A percentile compares a stretch with the other conserved stretches of the same genome.
Evolutionary conservation across 2,329 filamentous ascomycete species (phyloP).

Genomic region (Cladosporium sp.): DNA sequence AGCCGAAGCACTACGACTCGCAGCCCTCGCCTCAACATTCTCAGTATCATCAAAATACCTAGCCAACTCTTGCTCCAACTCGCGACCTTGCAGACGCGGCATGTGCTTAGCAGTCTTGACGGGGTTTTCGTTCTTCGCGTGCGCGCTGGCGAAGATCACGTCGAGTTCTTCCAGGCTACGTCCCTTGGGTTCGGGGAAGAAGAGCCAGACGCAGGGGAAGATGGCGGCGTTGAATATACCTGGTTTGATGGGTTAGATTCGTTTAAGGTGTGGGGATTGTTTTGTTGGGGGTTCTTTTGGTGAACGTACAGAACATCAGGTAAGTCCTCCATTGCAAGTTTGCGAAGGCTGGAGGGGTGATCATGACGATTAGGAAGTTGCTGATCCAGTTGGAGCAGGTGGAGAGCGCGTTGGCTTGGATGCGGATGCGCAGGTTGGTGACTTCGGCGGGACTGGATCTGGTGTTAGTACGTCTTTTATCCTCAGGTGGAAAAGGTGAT

Average conservation of each 20-base stretch:
- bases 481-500: background rate
- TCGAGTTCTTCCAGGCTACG: slow-evolving; percentile 15
- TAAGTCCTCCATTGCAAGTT: slow-evolving; percentile 11
- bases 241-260: background rate
- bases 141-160: slow-evolving; percentile 12
- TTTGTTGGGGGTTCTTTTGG: background rate
- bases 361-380: slow-evolving; percentile 14
- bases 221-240: slow-evolving; percentile 43
- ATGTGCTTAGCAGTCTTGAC: background rate
- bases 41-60: background rate
- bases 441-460: slow-evolving; percentile 24
- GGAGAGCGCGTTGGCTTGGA: slow-evolving; percentile 13
- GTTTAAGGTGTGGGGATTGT: background rate
- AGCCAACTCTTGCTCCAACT: background rate
- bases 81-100: background rate
- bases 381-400: slow-evolving; percentile 1
- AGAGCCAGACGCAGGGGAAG: slow-evolving; percentile 13
- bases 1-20: background rate
- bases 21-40: background rate
- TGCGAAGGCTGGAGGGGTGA: slow-evolving; percentile 12
- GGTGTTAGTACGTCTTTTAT: background rate
- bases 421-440: slow-evolving; percentile 30
- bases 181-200: slow-evolving; percentile 14
- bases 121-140: slow-evolving; percentile 3
- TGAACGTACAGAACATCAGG: background rate